A percentile compares a stretch with the other conserved stretches of the same genome.
These are phyloP conservation scores for Suillus plorans DNA, from an alignment of 768 basidiomycete species.

Conservation along the genomic window DNA sequence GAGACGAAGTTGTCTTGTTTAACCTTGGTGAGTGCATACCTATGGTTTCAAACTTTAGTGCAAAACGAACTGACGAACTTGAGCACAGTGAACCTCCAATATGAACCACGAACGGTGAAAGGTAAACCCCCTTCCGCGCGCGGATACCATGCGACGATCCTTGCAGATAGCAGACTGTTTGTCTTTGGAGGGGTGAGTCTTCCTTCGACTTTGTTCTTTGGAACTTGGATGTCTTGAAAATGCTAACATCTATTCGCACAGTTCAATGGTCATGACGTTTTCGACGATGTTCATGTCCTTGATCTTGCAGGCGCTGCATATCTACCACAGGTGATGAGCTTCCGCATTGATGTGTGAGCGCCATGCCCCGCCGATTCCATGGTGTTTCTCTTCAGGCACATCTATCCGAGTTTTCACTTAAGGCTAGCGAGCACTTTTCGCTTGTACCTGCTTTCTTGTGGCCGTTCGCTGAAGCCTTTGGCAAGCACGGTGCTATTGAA, in stretches of 20 bases:
- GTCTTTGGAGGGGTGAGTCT: conserved; percentile 69
- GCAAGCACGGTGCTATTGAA: background rate
- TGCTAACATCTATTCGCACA: conserved; percentile 15
- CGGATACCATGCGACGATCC: conserved; percentile 81
- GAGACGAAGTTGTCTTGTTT: conserved; percentile 73
- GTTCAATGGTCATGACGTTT: conserved; percentile 79
- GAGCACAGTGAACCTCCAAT: conserved; percentile 73
- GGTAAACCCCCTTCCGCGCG: conserved; percentile 72
- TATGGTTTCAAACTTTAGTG: background rate
- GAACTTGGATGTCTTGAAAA: background rate
- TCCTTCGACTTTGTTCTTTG: background rate
- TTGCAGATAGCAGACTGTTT: conserved; percentile 84
- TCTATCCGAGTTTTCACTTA: background rate
- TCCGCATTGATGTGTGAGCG: conserved; percentile 47
- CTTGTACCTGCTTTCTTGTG: background rate
- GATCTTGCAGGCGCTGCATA: conserved; percentile 89
- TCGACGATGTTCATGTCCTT: conserved; percentile 81
- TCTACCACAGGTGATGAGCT: conserved; percentile 85
- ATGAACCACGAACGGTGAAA: conserved; percentile 66
- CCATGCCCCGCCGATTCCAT: background rate
- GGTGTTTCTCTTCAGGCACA: background rate
- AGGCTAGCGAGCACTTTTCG: background rate
- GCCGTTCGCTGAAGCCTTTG: background rate
- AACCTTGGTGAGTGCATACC: conserved; percentile 67
- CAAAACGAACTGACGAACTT: background rate